Evolutionary conservation across 1,284 basidiomycete species (phyloP), one percentile per base, ranked within the genome.

Genomic region (Ceratobasidium sp.): DNA sequence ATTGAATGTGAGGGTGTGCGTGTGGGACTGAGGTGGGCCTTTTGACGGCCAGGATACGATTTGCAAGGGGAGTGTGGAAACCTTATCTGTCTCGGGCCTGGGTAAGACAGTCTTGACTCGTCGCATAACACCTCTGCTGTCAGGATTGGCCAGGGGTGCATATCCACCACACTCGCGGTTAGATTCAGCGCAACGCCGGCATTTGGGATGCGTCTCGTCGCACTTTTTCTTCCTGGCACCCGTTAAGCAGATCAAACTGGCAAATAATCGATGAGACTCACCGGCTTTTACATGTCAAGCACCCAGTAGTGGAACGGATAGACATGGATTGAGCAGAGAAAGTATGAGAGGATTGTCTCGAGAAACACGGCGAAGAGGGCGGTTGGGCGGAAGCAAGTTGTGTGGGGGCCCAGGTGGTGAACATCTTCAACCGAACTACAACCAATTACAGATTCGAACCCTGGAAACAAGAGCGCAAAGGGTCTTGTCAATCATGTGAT

Each of bases 101-200:
- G 45, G 45, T 47, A 20, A 20, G 45, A 20, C 7, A 20, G n/a
- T 7, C 20, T 22, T 12, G 10, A 20, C 45, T 15, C 45, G 45
- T 12, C 45, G 45, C 45, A 47, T 47, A n/a, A 47, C 45, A 7
- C 45, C 45, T 22, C 13, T 45, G 38, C 38, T 40, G 25, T 27
- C 40, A 12, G 56, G 56, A 25, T 29, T 29, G 22, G 27, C 40
- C 10, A 58, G 42, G 22, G 40, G 40, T 4, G 56, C 10, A 45
- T 62, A 62, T 3, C 57, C 57, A 40, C 43, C 42, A 20, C 57
- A 62, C 13, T 62, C 29, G 3, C 47, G 47, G 27, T 31, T n/a
- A 17, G 45, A 25, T 20, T 43, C 29, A 5, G 12, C 49, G 32
- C 57, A 62, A 7, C 57, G 42, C 3, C n/a, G 43, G 57, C 57